phyloP scores from a whole-genome alignment of 2,329 filamentous ascomycete genomes.

The Verticillium klebahnii region DNA sequence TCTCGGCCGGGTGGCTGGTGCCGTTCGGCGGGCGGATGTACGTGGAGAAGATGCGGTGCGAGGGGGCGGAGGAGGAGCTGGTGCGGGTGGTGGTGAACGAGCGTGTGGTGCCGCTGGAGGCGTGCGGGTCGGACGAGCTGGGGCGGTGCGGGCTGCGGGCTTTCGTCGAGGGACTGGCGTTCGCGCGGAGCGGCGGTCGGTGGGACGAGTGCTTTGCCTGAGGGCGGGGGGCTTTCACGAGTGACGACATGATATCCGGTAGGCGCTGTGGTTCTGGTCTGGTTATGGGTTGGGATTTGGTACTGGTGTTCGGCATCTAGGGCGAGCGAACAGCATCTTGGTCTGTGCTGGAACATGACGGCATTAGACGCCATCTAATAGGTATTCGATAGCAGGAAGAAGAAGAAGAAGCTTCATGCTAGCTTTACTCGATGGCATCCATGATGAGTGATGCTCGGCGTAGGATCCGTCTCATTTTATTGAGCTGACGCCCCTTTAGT shows the following conservation, averaged over 20 bases:
- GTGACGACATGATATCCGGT: background rate
- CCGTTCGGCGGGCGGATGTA: conserved; percentile 80
- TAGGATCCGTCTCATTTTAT: no score
- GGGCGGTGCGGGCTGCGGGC: conserved; percentile 66
- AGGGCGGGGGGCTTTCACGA: conserved; percentile 1
- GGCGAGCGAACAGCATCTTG: background rate
- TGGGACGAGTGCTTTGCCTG: conserved; percentile 63
- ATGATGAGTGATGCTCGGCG: no score
- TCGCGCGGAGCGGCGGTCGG: conserved; percentile 65
- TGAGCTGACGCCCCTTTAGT: background rate
- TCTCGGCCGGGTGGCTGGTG: conserved; percentile 72
- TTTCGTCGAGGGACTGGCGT: conserved; percentile 72
- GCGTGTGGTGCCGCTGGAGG: conserved; percentile 66
- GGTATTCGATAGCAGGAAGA: no score
- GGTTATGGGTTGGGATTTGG: no score
- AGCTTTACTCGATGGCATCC: background rate
- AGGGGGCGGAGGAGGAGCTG: conserved; percentile 53
- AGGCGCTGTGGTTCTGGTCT: background rate
- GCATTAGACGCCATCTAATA: no score
- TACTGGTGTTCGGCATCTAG: background rate
- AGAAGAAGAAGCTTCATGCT: background rate
- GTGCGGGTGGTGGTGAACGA: conserved; percentile 83
- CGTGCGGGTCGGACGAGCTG: conserved; percentile 63
- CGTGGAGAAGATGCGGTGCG: conserved; percentile 80
- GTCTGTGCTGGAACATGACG: background rate